Base-by-base conservation (phyloP, 2,329 filamentous ascomycete genomes). In the Cytospora piceicola region DNA sequence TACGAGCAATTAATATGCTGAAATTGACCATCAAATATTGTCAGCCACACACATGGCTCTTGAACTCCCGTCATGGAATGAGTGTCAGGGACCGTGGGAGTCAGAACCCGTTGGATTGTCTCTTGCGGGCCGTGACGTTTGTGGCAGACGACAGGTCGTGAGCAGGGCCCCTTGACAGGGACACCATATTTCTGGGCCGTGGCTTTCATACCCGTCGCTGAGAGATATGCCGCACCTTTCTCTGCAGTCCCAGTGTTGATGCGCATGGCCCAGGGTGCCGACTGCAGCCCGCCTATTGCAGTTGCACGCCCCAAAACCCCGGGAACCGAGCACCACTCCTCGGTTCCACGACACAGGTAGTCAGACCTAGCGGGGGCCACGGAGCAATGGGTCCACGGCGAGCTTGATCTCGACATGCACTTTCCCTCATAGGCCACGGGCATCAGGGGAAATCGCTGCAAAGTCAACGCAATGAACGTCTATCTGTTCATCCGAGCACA, bases 261-360 rank as follows among this genome's bases (percentile, higher is more conserved):
- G 46, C 11, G 20, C 9, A 24, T 24, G 20, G 46, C n/a, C 46
- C 58, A 14, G n/a, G 27, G 24, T 58, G 30, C 56, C 36, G 8
- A 14, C 39, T 58, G 36, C 39, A 30, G 56, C 39, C 46, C 56
- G 56, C 39, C 56, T 58, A 30, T 30, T 49, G 27, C 9, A 30
- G 56, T 30, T 49, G 7, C 17, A 46, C 56, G 29, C 22, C 42
- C 36, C 36, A 32, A 30, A 32, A 49, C 56, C 36, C 46, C 56
- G 39, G 39, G 17, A 58, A 58, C 11, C 30, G 32, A 49, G 46
- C 46, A 49, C 20, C n/a, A 49, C n/a, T 49, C 11, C 46, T 49
- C 12, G 7, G 46, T 49, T n/a, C 12, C 46, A 49, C 46, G n/a
- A 24, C 46, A 24, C 11, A n/a, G 20, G n/a, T 46, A 22, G 42